Evolutionary conservation across 345 rosid species (phyloP).

Genomic region (Syzygium aromaticum): DNA sequence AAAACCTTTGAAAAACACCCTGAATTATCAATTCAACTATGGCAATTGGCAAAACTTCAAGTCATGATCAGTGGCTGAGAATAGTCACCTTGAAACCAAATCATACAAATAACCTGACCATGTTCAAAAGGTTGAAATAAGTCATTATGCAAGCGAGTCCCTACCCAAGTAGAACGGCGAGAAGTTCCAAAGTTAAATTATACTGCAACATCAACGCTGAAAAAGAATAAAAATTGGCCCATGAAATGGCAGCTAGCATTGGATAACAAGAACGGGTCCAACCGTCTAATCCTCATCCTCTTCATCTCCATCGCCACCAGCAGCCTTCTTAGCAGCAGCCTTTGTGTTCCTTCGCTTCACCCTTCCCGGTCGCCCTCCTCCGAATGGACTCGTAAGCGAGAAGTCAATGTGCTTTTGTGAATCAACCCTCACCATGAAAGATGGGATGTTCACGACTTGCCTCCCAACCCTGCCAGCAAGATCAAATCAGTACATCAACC

Average conservation of each 20-base stretch:
- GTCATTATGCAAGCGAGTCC: neutral
- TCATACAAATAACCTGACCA: neutral
- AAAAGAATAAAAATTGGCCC: neutral
- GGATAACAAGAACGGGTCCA: neutral
- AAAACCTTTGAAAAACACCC: neutral
- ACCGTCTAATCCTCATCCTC: slow-evolving; percentile 22
- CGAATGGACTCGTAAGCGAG: slow-evolving; percentile 29
- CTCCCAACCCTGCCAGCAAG: slow-evolving; percentile 24
- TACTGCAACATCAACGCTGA: neutral
- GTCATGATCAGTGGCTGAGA: neutral
- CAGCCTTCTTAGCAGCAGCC: slow-evolving; percentile 34
- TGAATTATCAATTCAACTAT: neutral
- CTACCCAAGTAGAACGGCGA: neutral
- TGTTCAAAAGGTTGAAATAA: neutral
- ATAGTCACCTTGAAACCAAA: neutral
- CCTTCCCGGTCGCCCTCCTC: slow-evolving; percentile 34
- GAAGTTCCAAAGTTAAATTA: neutral
- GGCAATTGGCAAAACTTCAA: neutral
- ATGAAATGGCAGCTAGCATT: neutral
- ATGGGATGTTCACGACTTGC: slow-evolving; percentile 35
- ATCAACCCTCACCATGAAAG: slow-evolving; percentile 34
- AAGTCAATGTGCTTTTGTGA: slow-evolving; percentile 37
- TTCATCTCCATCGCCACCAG: slow-evolving; percentile 38
- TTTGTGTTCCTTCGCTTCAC: slow-evolving; percentile 40
- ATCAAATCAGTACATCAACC: neutral